A percentile compares a stretch with the other conserved stretches of the same genome.
phyloP scores from a whole-genome alignment of 148 eudicot genomes.

The Camellia lanceoleosa region DNA sequence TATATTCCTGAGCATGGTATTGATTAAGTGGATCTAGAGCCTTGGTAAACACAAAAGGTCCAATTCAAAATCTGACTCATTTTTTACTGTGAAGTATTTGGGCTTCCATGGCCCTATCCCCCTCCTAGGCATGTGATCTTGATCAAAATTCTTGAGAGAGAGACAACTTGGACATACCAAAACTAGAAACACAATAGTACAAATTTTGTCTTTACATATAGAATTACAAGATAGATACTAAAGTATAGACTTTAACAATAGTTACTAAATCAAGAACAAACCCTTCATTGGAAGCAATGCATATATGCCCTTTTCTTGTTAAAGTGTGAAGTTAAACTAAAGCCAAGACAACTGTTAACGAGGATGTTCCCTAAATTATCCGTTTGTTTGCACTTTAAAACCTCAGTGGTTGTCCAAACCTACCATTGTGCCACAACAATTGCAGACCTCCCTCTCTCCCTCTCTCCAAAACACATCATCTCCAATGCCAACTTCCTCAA shows the following conservation, averaged over 20 bases:
- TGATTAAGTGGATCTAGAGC: too few species aligned
- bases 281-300: constrained; percentile 8
- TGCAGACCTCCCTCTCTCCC: not conserved
- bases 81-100: too few species aligned
- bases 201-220: too few species aligned
- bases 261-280: not conserved
- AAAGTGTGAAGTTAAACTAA: constrained; percentile 1
- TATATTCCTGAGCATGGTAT: too few species aligned
- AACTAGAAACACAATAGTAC: not conserved
- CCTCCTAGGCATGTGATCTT: too few species aligned
- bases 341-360: constrained; percentile 15
- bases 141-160: not conserved
- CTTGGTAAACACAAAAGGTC: not conserved
- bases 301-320: not conserved
- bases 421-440: not conserved
- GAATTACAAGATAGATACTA: not conserved
- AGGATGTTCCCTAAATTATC: not conserved
- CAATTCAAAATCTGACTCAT: not conserved
- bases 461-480: not conserved
- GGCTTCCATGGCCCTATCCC: too few species aligned
- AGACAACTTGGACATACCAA: not conserved
- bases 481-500: constrained; percentile 26
- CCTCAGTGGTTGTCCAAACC: not conserved
- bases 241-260: not conserved
- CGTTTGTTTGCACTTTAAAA: not conserved